These are phyloP conservation scores for Xylaria sp. DNA, from an alignment of 2,329 filamentous ascomycete genomes.

Conservation along the genomic window DNA sequence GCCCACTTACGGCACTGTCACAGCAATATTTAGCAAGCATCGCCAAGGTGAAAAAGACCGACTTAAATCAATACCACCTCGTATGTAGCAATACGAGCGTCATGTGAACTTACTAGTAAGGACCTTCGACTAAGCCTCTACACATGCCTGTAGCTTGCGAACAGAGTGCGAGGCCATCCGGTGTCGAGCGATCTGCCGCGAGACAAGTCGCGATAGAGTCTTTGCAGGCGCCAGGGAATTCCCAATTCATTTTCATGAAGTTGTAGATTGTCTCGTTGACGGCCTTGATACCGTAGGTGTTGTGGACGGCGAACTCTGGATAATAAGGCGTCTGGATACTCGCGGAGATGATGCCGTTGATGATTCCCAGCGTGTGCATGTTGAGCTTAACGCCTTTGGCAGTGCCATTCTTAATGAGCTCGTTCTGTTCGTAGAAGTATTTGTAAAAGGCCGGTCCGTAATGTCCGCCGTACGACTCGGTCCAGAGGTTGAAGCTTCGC, in stretches of 20 bases:
- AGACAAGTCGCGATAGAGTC: constrained; percentile 60
- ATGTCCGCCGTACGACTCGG: constrained; percentile 57
- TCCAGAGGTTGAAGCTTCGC: constrained; percentile 63
- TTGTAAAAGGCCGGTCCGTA: constrained; percentile 53
- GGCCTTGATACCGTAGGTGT: constrained; percentile 51
- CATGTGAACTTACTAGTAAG: constrained; percentile 53
- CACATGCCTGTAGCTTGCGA: constrained; percentile 60
- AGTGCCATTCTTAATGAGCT: constrained; percentile 56
- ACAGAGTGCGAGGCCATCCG: constrained; percentile 54
- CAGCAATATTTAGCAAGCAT: constrained; percentile 2
- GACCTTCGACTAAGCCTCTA: constrained; percentile 59
- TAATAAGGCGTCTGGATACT: constrained; percentile 52
- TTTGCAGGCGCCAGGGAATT: constrained; percentile 55
- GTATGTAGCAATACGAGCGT: background rate
- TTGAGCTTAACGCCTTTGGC: constrained; percentile 55
- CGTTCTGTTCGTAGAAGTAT: constrained; percentile 63
- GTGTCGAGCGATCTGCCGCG: constrained; percentile 47
- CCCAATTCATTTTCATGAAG: constrained; percentile 58
- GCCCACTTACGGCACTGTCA: constrained; percentile 48
- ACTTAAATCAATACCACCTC: background rate
- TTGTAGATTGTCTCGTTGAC: constrained; percentile 65
- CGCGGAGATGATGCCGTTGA: constrained; percentile 62
- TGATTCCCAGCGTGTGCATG: constrained; percentile 59
- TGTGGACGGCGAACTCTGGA: constrained; percentile 47
- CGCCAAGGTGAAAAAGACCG: no score